Conservation (phyloP, 768 basidiomycete species). For the Mycena vitilis region DNA sequence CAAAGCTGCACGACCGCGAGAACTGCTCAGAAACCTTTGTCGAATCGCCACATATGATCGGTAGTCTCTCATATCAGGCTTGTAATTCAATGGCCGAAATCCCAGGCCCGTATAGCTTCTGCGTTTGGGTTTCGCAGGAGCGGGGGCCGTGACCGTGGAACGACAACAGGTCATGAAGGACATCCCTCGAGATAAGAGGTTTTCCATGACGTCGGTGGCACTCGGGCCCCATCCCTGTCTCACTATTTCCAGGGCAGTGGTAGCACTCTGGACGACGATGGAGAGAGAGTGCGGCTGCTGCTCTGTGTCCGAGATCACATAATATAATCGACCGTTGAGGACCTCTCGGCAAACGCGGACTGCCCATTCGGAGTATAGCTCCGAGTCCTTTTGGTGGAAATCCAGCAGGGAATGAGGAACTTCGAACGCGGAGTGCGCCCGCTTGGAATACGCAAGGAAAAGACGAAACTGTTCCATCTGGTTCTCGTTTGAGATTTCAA, state of each 20-base stretch:
- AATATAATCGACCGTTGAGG: not conserved
- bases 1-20: slow-evolving; percentile 41
- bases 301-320: not conserved
- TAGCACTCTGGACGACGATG: not conserved
- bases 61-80: slow-evolving; percentile 23
- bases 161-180: not conserved
- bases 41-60: slow-evolving; percentile 13
- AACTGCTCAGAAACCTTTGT: slow-evolving; percentile 14
- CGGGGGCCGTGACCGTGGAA: not conserved
- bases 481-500: not conserved
- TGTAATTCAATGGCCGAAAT: slow-evolving; percentile 10
- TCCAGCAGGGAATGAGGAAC: not conserved
- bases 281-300: not conserved
- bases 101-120: slow-evolving; percentile 10
- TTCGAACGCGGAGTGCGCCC: not conserved
- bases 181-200: not conserved
- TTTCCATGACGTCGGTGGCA: not conserved
- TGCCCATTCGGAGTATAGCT: not conserved
- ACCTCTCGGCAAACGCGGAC: not conserved
- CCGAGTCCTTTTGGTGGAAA: not conserved
- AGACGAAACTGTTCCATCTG: not conserved
- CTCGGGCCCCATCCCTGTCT: not conserved
- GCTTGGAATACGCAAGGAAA: not conserved
- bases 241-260: not conserved
- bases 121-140: not conserved